phyloP scores from a whole-genome alignment of 169 alveolate genomes.

The Cryptosporidium tyzzeri region DNA sequence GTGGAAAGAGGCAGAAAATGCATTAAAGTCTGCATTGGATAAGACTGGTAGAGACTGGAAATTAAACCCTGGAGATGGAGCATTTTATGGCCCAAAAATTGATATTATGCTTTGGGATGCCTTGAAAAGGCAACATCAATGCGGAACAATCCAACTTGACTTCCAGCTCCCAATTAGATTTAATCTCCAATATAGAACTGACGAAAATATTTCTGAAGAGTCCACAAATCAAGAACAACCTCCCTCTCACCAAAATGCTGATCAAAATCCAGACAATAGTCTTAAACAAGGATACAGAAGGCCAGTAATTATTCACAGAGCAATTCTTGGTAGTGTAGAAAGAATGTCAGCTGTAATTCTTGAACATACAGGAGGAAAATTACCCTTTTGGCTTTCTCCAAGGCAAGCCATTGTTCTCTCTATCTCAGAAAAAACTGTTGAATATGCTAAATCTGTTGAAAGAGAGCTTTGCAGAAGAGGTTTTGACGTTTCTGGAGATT shows the following conservation, averaged over 20 bases:
- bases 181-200: constrained; percentile 95
- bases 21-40: constrained; percentile 93
- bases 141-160: constrained; percentile 99
- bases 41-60: constrained; percentile 93
- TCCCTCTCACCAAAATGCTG: constrained; percentile 45
- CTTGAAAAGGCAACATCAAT: constrained; percentile 96
- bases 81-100: constrained; percentile 99
- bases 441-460: constrained; percentile 90
- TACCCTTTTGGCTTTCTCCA: constrained; percentile 99
- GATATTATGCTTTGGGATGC: constrained; percentile 97
- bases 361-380: constrained; percentile 98
- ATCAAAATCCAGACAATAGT: constrained; percentile 28
- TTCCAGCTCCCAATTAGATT: constrained; percentile 98
- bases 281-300: constrained; percentile 92
- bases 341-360: constrained; percentile 95
- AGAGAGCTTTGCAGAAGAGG: constrained; percentile 87
- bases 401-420: constrained; percentile 95
- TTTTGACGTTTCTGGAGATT: constrained; percentile 92
- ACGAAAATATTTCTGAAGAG: constrained; percentile 78
- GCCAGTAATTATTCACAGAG: constrained; percentile 99
- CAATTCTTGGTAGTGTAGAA: constrained; percentile 97
- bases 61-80: constrained; percentile 99
- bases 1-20: constrained; percentile 97
- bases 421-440: constrained; percentile 90
- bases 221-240: constrained; percentile 30